phyloP scores from a whole-genome alignment of 257 asterid species.

The Solanum ahanhuiri region DNA sequence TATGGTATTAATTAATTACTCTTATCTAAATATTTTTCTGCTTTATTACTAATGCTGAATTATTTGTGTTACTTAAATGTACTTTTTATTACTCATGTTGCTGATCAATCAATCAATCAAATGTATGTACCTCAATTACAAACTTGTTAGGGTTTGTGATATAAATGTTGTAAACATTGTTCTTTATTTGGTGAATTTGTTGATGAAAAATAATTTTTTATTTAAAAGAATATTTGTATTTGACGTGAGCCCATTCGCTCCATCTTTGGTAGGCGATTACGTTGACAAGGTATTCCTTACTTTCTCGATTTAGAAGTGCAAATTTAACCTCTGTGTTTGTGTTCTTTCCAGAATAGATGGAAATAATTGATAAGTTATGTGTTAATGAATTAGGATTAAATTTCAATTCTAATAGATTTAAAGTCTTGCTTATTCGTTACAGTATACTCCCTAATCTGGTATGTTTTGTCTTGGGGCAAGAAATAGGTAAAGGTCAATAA shows the following conservation, averaged over 20 bases:
- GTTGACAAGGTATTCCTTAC: not conserved
- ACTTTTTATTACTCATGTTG: not conserved
- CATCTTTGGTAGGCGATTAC: not conserved
- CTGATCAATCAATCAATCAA: not conserved
- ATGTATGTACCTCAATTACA: not conserved
- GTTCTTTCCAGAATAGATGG: not conserved
- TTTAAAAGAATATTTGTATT: not conserved
- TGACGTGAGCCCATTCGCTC: not conserved
- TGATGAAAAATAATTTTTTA: not conserved
- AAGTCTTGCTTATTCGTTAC: not conserved
- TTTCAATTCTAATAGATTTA: not conserved
- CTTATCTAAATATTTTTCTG: no score
- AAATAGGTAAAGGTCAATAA: not conserved
- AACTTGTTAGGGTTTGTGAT: not conserved
- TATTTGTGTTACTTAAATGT: not conserved
- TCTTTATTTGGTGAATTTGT: not conserved
- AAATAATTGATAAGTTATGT: not conserved
- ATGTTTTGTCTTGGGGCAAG: not conserved
- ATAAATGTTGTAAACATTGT: not conserved
- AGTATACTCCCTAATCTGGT: not conserved
- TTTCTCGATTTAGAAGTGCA: not conserved
- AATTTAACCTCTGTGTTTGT: not conserved
- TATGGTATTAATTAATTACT: constrained; percentile 23
- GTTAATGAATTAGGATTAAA: not conserved
- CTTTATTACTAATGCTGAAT: not conserved